Percentiles rank a stretch among this genome's conserved stretches.
phyloP scores from a whole-genome alignment of 2,329 filamentous ascomycete species.

The Exophiala dermatitidis region DNA sequence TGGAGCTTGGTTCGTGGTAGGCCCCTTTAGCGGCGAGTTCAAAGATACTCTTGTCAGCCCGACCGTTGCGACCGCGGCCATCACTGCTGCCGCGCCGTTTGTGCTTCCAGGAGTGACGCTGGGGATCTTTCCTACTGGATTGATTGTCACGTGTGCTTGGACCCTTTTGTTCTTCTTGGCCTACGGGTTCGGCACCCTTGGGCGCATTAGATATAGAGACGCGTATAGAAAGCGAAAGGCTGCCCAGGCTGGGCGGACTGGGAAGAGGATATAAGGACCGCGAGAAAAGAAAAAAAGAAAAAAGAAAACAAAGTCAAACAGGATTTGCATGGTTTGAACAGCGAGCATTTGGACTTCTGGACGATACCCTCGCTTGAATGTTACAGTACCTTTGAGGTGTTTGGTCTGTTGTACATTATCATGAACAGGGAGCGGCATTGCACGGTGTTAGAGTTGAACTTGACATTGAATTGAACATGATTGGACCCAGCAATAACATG shows the following conservation, averaged over 20 bases:
- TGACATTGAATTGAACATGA: too few relatives aligned
- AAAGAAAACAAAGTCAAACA: not conserved
- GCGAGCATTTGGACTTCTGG: not conserved
- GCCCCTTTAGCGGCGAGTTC: slow-evolving; percentile 28
- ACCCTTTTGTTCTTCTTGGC: slow-evolving; percentile 29
- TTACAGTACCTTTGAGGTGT: not conserved
- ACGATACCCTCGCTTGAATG: slow-evolving; percentile 16
- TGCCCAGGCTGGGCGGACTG: slow-evolving; percentile 18
- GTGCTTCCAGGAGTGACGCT: slow-evolving; percentile 31
- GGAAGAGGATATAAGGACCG: slow-evolving; percentile 15
- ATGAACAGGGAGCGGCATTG: slow-evolving; percentile 9
- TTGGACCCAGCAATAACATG: too few relatives aligned
- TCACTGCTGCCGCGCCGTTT: slow-evolving; percentile 28
- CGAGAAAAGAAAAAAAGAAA: not conserved
- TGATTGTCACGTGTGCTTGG: slow-evolving; percentile 33
- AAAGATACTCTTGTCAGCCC: slow-evolving; percentile 24
- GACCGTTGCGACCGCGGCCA: slow-evolving; percentile 24
- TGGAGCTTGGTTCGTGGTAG: slow-evolving; percentile 34
- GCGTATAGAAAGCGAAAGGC: slow-evolving; percentile 30
- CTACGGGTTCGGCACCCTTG: slow-evolving; percentile 32
- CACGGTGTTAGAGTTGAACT: not conserved
- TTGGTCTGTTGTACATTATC: not conserved
- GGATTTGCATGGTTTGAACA: not conserved
- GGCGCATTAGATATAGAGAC: slow-evolving; percentile 31
- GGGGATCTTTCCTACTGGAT: slow-evolving; percentile 30